phyloP scores from a whole-genome alignment of 257 asterid genomes.

The Petrea volubilis region DNA sequence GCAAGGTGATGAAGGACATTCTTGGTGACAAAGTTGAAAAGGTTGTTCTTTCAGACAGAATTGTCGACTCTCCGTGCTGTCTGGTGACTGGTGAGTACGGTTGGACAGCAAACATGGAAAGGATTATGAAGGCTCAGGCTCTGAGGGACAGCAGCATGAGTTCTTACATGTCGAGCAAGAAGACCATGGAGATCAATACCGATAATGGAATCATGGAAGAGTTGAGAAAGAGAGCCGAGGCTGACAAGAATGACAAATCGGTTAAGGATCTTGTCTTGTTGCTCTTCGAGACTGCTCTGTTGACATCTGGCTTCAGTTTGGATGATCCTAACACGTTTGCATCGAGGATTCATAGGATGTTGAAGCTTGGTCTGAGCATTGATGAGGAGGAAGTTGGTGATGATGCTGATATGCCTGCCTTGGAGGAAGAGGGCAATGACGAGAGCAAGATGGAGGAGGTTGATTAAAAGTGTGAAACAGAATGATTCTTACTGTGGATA shows the following conservation, averaged over 20 bases:
- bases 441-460: conserved; percentile 97
- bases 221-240: conserved; percentile 77
- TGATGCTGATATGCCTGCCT: conserved; percentile 64
- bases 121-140: conserved; percentile 84
- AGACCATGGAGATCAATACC: conserved; percentile 83
- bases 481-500: not conserved
- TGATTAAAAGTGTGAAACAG: conserved; percentile 31
- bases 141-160: conserved; percentile 78
- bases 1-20: conserved; percentile 72
- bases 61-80: conserved; percentile 82
- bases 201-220: conserved; percentile 90
- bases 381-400: conserved; percentile 67
- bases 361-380: conserved; percentile 80
- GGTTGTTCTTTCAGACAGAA: conserved; percentile 71
- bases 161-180: conserved; percentile 85
- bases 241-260: conserved; percentile 72
- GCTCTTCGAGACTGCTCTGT: conserved; percentile 70
- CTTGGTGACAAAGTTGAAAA: conserved; percentile 79
- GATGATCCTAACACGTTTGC: conserved; percentile 82
- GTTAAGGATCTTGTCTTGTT: conserved; percentile 72
- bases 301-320: conserved; percentile 83
- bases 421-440: conserved; percentile 67
- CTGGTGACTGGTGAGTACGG: conserved; percentile 81
- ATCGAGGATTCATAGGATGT: conserved; percentile 68
- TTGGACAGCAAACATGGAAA: conserved; percentile 82